Percentiles rank a stretch among this genome's conserved stretches.
Evolutionary conservation across 2,329 filamentous ascomycete genomes (phyloP).

Genomic region (Lasiodiplodia theobromae): DNA sequence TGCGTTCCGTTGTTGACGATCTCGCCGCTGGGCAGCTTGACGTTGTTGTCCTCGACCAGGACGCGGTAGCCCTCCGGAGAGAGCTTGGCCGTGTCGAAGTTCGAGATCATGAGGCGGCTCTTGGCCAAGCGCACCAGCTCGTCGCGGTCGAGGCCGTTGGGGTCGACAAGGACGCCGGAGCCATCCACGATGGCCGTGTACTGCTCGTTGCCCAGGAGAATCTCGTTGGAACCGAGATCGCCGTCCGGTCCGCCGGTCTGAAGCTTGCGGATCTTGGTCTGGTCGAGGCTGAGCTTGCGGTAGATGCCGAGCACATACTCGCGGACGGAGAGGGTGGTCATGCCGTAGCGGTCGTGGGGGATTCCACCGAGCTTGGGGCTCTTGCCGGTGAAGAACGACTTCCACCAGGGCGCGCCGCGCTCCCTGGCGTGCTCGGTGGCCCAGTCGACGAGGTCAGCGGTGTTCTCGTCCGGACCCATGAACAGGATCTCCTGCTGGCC

Average conservation of each 20-base stretch:
- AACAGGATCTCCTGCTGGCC: conserved; percentile 97
- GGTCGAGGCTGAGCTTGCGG: conserved; percentile 90
- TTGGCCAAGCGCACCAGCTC: conserved; percentile 87
- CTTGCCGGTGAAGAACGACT: conserved; percentile 99
- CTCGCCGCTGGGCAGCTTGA: conserved; percentile 88
- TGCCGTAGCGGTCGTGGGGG: conserved; percentile 93
- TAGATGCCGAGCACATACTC: conserved; percentile 98
- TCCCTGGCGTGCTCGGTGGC: conserved; percentile 92
- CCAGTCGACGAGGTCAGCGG: conserved; percentile 96
- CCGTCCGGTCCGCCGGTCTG: conserved; percentile 98
- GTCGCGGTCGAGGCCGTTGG: conserved; percentile 82
- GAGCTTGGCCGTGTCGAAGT: conserved; percentile 86
- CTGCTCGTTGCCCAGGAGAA: conserved; percentile 92
- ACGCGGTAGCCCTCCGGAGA: conserved; percentile 90
- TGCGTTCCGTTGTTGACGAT: conserved; percentile 86
- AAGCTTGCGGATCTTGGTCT: conserved; percentile 85
- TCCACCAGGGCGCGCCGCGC: conserved; percentile 97
- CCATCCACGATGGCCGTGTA: conserved; percentile 97
- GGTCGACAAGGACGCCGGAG: conserved; percentile 91
- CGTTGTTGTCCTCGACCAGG: conserved; percentile 86
- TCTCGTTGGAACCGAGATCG: conserved; percentile 97
- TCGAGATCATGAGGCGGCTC: conserved; percentile 84
- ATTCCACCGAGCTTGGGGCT: conserved; percentile 95
- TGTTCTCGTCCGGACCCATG: conserved; percentile 99
- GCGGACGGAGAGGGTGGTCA: conserved; percentile 96